Base-by-base conservation (phyloP, 306 rosid genomes). In the Ormosia semicastrata region DNA sequence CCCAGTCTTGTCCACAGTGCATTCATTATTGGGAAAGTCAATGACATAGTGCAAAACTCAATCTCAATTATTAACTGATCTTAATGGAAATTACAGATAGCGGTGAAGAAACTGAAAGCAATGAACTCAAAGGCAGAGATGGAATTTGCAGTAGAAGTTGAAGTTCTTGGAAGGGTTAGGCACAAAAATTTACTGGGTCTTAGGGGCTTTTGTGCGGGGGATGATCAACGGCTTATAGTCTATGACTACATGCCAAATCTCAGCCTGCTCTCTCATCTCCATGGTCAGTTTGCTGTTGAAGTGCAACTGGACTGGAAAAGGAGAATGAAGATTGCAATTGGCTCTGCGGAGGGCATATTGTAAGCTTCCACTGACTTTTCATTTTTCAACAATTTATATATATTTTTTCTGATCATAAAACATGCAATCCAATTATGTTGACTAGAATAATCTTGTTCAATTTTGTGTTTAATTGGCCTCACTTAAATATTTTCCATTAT, bases 71-170 rank as follows among this genome's bases (percentile, higher is more conserved):
- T 40, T 41, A 39, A 15, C 3, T 33, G 11, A 9, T 13, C 15
- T 37, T 72, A n/a, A 68, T 59, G 76, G 46, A 36, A 52, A n/a
- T 13, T 72, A 71, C 72, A 94, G 98, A 91, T 94, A 82, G 98
- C 98, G 0, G 97, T 94, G 81, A 94, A 94, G 89, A 92, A 94
- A 84, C 86, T 94, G 88, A 92, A 92, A 83, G 90, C 93, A 47
- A 92, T 92, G 97, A 94, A 77, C 84, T 91, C 92, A 4, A 94
- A 94, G 78, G 97, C 97, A 8, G 94, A 94, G 85, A 92, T 92
- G 98, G 98, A 94, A 77, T 94, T 94, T 72, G 97, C 98, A 0
- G 98, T 92, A 24, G 98, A 94, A 86, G 98, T 92, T 3, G 98
- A 94, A 80, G 98, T 94, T 66, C 94, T 94, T 7, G 98, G 93